Conservation (phyloP, 1,284 basidiomycete genomes). For the Cutaneotrichosporon mucoides region DNA sequence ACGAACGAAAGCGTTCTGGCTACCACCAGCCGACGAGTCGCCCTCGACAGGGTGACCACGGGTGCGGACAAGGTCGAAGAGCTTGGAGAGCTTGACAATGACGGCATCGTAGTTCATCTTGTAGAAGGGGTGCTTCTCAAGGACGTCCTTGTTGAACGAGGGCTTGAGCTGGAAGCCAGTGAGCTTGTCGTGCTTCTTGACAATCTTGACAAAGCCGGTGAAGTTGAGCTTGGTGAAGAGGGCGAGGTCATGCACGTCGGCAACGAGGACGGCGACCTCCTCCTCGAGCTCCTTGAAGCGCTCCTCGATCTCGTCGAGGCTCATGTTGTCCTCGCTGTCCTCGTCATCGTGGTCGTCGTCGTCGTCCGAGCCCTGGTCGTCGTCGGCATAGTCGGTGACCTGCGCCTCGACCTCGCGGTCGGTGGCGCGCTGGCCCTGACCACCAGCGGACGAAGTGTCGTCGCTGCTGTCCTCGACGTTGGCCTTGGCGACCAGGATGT, state of each 20-base stretch:
- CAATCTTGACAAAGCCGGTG: conserved; percentile 98
- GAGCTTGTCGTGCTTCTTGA: conserved; percentile 80
- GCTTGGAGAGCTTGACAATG: conserved; percentile 92
- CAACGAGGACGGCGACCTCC: conserved; percentile 90
- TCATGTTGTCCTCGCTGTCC: conserved; percentile 49
- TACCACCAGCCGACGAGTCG: conserved; percentile 89
- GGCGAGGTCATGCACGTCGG: conserved; percentile 96
- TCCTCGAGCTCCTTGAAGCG: conserved; percentile 87
- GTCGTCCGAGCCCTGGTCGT: conserved; percentile 55
- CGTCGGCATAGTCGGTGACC: conserved; percentile 53
- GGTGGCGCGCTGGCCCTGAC: background rate
- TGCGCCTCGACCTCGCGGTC: conserved; percentile 33
- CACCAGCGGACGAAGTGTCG: conserved; percentile 37
- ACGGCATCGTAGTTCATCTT: conserved; percentile 63
- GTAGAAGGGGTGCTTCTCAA: conserved; percentile 94
- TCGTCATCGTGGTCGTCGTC: conserved; percentile 54
- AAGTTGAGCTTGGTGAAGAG: conserved; percentile 93
- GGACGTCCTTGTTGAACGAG: conserved; percentile 76
- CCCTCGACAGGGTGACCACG: conserved; percentile 90
- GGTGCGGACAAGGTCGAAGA: conserved; percentile 94
- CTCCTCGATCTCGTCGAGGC: conserved; percentile 74
- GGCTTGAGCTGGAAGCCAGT: conserved; percentile 58
- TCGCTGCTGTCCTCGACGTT: conserved; percentile 43
- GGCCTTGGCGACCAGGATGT: conserved; percentile 59
- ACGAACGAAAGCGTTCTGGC: conserved; percentile 91